These are phyloP conservation scores for Calonectria leucothoes DNA, from an alignment of 2,329 filamentous ascomycete genomes.

Conservation along the genomic window DNA sequence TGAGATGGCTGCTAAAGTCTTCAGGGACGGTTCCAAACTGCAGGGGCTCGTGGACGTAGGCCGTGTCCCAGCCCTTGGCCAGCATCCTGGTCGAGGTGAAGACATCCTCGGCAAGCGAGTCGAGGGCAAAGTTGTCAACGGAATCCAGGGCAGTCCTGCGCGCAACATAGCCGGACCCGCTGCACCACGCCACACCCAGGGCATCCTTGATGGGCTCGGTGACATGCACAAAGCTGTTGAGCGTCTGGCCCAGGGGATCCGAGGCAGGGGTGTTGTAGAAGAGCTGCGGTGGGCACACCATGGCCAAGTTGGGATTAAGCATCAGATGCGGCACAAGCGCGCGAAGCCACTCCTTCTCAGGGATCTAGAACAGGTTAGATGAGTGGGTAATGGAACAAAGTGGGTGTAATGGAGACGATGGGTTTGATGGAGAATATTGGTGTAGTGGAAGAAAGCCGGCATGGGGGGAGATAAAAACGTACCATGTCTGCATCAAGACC, in stretches of 20 bases:
- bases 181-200: not conserved
- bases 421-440: too few species aligned
- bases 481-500: not conserved
- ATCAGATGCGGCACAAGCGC: not conserved
- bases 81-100: not conserved
- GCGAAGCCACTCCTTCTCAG: not conserved
- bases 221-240: not conserved
- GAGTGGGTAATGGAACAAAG: too few species aligned
- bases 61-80: slow-evolving; percentile 50
- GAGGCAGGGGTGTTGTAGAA: not conserved
- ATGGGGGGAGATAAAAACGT: not conserved
- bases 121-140: not conserved
- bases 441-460: too few species aligned
- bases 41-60: slow-evolving; percentile 68
- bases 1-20: slow-evolving; percentile 65
- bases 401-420: too few species aligned
- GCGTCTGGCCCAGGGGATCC: not conserved
- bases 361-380: not conserved
- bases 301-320: not conserved
- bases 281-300: not conserved
- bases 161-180: not conserved
- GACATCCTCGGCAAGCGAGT: not conserved
- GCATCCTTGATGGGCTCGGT: not conserved
- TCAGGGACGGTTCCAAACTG: slow-evolving; percentile 71
- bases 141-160: not conserved